Evolutionary conservation across 345 rosid species (phyloP).

Genomic region (Salix arbutifolia): DNA sequence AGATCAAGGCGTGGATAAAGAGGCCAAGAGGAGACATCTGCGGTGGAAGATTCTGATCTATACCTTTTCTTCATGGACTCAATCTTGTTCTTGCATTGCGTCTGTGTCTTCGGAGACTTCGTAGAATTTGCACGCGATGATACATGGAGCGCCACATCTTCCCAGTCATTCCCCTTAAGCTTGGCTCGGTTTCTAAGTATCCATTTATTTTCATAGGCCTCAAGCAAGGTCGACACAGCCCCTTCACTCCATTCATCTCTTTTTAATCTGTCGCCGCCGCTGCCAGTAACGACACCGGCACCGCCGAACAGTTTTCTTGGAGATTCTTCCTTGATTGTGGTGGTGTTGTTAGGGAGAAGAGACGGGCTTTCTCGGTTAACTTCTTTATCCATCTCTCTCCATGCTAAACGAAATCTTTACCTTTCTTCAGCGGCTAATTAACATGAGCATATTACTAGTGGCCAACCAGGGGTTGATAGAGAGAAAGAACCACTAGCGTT

Average conservation of each 20-base stretch:
- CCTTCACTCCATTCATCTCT: slow-evolving; percentile 99
- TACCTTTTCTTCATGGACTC: slow-evolving; percentile 98
- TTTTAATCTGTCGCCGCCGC: slow-evolving; percentile 59
- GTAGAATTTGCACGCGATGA: slow-evolving; percentile 60
- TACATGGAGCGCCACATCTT: slow-evolving; percentile 74
- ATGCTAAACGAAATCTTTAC: slow-evolving; percentile 20
- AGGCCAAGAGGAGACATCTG: slow-evolving; percentile 86
- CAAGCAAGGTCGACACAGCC: slow-evolving; percentile 82
- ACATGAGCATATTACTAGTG: slow-evolving; percentile 12
- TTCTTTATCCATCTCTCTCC: slow-evolving; percentile 68
- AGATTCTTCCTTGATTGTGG: slow-evolving; percentile 28
- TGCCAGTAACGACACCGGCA: slow-evolving; percentile 6
- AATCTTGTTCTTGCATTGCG: slow-evolving; percentile 98
- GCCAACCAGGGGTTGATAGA: slow-evolving; percentile 11
- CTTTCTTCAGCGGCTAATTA: slow-evolving; percentile 30
- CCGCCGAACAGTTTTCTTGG: slow-evolving; percentile 28
- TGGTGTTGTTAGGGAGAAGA: slow-evolving; percentile 27
- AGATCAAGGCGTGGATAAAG: slow-evolving; percentile 75
- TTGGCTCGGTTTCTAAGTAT: slow-evolving; percentile 82
- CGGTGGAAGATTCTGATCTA: slow-evolving; percentile 73
- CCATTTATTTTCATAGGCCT: slow-evolving; percentile 91
- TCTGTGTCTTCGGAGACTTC: slow-evolving; percentile 81
- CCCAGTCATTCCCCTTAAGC: slow-evolving; percentile 97
- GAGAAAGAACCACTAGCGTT: slow-evolving; percentile 36
- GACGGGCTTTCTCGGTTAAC: slow-evolving; percentile 40